Evolutionary conservation across 768 basidiomycete genomes (phyloP).

Genomic region (Filobasidium floriforme): DNA sequence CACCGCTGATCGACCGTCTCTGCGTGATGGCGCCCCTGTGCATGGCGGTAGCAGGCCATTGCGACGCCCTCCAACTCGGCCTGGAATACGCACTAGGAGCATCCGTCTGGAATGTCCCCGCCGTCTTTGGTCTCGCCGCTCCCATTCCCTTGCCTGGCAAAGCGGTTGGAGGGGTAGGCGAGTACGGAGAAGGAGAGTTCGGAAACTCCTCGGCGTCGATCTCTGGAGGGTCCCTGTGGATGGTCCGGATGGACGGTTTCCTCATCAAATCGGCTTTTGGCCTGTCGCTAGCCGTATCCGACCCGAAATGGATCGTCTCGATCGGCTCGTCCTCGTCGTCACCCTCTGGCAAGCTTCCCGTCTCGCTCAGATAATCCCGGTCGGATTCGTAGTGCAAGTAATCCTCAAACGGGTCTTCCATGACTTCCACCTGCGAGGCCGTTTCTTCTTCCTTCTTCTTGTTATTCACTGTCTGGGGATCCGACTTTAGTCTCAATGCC

Average conservation of each 20-base stretch:
- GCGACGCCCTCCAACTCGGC: slow-evolving; percentile 3
- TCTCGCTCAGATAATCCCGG: slow-evolving; percentile 4
- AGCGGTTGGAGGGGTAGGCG: background rate
- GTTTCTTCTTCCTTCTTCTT: background rate
- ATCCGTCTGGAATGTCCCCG: background rate
- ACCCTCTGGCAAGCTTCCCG: background rate
- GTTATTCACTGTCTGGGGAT: background rate
- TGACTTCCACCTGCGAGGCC: background rate
- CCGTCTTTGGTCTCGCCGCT: too few relatives aligned
- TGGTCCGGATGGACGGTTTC: background rate
- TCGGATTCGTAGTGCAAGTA: slow-evolving; percentile 7
- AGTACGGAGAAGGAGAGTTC: background rate
- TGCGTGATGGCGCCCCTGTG: too few relatives aligned
- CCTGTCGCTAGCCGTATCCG: background rate
- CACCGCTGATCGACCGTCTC: background rate
- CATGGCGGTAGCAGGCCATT: background rate
- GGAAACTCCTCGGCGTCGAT: background rate
- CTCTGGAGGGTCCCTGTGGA: background rate
- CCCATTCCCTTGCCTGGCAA: background rate
- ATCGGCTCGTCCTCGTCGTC: background rate
- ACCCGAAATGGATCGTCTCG: background rate
- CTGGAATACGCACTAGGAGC: background rate
- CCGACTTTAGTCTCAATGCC: background rate
- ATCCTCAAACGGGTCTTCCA: slow-evolving; percentile 4
- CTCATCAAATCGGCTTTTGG: background rate